These are phyloP conservation scores for Lactarius quietus DNA, from an alignment of 768 basidiomycete species.

Conservation along the genomic window DNA sequence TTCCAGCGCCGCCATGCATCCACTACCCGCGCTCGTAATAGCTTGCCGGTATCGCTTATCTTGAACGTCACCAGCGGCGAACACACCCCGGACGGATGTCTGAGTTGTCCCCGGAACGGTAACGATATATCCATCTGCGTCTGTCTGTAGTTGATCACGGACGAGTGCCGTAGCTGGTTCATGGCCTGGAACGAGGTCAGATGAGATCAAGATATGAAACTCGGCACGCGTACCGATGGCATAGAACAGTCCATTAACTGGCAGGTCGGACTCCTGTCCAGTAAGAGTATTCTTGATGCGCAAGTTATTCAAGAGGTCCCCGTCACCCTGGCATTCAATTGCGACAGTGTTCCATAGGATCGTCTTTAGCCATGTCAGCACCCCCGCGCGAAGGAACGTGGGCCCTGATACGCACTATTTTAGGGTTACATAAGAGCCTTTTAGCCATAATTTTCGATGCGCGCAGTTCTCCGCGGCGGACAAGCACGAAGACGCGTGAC, in stretches of 20 bases:
- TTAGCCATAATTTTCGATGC: constrained; percentile 99
- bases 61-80: constrained; percentile 98
- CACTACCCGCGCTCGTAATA: constrained; percentile 85
- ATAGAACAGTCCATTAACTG: constrained; percentile 92
- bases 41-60: constrained; percentile 96
- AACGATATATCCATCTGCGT: constrained; percentile 93
- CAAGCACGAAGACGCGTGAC: constrained; percentile 94
- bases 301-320: constrained; percentile 84
- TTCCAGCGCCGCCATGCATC: constrained; percentile 97
- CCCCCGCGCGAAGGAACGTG: not conserved
- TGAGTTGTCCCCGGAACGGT: constrained; percentile 95
- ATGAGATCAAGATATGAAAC: not conserved
- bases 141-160: constrained; percentile 82
- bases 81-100: constrained; percentile 94
- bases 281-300: constrained; percentile 79
- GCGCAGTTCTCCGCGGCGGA: constrained; percentile 86
- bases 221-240: constrained; percentile 58
- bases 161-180: constrained; percentile 91
- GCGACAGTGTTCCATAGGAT: constrained; percentile 93
- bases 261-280: constrained; percentile 77
- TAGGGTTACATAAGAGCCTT: constrained; percentile 81
- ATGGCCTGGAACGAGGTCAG: constrained; percentile 47
- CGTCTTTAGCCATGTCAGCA: constrained; percentile 43
- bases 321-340: constrained; percentile 90
- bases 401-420: constrained; percentile 59